These are phyloP conservation scores for Magnolia sinica DNA, from an alignment of 164 flowering plant genomes.

Conservation along the genomic window DNA sequence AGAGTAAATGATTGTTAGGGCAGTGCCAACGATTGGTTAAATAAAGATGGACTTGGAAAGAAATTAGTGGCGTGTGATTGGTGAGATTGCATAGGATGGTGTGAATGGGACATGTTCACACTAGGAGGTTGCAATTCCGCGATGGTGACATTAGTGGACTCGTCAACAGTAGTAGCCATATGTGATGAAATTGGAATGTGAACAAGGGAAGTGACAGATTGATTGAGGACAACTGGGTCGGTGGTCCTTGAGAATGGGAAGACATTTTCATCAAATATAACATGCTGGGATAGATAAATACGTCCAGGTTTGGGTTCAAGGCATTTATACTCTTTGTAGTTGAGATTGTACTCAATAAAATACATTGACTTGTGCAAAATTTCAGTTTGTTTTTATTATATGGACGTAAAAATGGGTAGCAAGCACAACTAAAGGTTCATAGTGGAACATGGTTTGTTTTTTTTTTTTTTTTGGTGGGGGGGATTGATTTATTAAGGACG, in stretches of 20 bases:
- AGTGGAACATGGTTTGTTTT: not conserved
- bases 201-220: not conserved
- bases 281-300: not conserved
- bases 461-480: too few species aligned
- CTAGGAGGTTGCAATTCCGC: not conserved
- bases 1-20: too few species aligned
- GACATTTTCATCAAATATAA: not conserved
- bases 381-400: not conserved
- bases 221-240: not conserved
- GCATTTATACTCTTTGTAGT: not conserved
- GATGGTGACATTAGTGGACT: not conserved
- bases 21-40: too few species aligned
- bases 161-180: not conserved
- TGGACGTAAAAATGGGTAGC: not conserved
- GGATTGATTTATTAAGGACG: not conserved
- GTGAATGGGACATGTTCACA: not conserved
- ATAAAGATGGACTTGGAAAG: not conserved
- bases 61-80: not conserved
- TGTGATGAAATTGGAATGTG: not conserved
- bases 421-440: not conserved
- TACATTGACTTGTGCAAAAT: not conserved
- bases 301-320: not conserved
- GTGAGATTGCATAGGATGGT: not conserved
- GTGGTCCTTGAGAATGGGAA: not conserved
- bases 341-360: not conserved